These are phyloP conservation scores for Rubia occidens DNA, from an alignment of 305 asterid species.

Conservation along the genomic window DNA sequence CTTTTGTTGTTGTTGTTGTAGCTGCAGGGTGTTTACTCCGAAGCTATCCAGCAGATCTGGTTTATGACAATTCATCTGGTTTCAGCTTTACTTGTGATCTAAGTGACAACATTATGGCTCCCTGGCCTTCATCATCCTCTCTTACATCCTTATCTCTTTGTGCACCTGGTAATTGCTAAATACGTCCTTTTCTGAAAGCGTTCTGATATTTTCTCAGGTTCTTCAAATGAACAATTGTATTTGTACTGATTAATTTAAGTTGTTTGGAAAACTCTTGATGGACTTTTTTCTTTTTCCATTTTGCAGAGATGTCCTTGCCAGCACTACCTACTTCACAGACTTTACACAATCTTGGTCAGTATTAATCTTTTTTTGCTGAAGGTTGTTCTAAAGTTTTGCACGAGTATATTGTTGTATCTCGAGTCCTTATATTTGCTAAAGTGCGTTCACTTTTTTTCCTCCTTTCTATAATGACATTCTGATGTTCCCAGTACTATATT, in stretches of 20 bases:
- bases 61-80: constrained; percentile 73
- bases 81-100: constrained; percentile 87
- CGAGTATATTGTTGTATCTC: not conserved
- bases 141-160: constrained; percentile 76
- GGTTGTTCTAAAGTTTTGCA: not conserved
- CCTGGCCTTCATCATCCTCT: constrained; percentile 91
- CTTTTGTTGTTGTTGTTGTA: not conserved
- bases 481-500: not conserved
- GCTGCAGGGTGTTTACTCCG: constrained; percentile 74
- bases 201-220: not conserved
- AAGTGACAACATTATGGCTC: constrained; percentile 87
- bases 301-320: constrained; percentile 93
- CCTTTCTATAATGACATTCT: not conserved
- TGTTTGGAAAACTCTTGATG: constrained; percentile 12
- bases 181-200: not conserved
- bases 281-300: constrained; percentile 18
- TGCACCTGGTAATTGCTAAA: constrained; percentile 68
- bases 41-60: constrained; percentile 81
- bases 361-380: constrained; percentile 5
- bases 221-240: not conserved
- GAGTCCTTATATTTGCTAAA: not conserved
- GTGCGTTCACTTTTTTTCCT: not conserved
- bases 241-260: not conserved
- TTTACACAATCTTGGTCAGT: constrained; percentile 47
- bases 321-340: constrained; percentile 76